These are phyloP conservation scores for Sphaerulina populicola DNA, from an alignment of 2,329 filamentous ascomycete genomes.

Conservation along the genomic window DNA sequence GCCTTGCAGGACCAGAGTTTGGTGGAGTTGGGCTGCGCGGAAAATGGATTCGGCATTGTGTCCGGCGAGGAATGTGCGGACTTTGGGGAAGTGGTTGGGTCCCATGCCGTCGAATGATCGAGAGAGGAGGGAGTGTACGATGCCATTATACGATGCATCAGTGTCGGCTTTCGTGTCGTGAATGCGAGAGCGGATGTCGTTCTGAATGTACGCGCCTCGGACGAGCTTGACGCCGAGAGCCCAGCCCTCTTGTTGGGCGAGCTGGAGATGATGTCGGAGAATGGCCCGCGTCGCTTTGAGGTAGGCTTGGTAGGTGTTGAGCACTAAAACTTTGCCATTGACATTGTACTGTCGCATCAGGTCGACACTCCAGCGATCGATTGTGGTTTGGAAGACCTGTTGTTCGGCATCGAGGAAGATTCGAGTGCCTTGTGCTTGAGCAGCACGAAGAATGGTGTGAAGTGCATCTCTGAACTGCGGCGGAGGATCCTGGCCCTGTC, in stretches of 20 bases:
- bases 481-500: conserved; percentile 1
- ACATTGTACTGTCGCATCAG: conserved; percentile 48
- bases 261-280: conserved; percentile 40
- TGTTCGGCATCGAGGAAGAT: conserved; percentile 50
- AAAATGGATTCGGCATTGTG: conserved; percentile 24
- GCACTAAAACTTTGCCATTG: conserved; percentile 38
- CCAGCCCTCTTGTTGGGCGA: conserved; percentile 43
- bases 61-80: conserved; percentile 29
- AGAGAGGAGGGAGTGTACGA: conserved; percentile 21
- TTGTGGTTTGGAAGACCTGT: conserved; percentile 44
- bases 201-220: conserved; percentile 47
- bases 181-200: conserved; percentile 33
- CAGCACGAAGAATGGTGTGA: conserved; percentile 38
- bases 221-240: conserved; percentile 47
- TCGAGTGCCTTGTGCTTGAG: conserved; percentile 38
- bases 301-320: conserved; percentile 48
- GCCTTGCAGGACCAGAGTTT: conserved; percentile 15
- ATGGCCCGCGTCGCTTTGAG: conserved; percentile 43
- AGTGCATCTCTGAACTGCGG: conserved; percentile 30
- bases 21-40: conserved; percentile 15
- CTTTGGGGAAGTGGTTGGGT: conserved; percentile 17
- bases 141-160: conserved; percentile 25
- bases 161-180: conserved; percentile 27
- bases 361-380: conserved; percentile 47
- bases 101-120: conserved; percentile 23